Conservation (phyloP, 495 filamentous ascomycete genomes). For the Xylaria cubensis region DNA sequence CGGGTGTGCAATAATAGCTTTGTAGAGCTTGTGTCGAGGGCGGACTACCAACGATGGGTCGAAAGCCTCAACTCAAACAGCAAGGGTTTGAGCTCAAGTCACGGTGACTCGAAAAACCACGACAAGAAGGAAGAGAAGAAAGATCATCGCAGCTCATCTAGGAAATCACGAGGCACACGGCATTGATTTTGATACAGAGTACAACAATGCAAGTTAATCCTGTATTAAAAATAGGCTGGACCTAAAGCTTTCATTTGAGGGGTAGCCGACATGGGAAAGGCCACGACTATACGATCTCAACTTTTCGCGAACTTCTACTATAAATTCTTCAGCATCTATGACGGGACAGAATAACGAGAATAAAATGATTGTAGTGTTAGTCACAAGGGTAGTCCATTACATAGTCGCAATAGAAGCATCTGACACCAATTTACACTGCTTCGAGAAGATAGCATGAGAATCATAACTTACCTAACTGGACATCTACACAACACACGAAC, state of each 20-base stretch:
- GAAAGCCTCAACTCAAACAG: not conserved
- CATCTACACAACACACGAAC: not conserved
- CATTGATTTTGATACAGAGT: not conserved
- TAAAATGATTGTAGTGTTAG: not conserved
- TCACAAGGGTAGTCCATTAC: not conserved
- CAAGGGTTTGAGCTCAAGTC: slow-evolving; percentile 1
- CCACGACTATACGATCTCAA: not conserved
- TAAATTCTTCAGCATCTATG: not conserved
- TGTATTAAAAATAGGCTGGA: not conserved
- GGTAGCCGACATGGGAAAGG: not conserved
- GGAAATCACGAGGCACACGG: slow-evolving; percentile 7
- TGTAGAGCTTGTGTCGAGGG: slow-evolving; percentile 13
- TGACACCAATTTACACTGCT: not conserved
- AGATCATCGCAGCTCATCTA: slow-evolving; percentile 10
- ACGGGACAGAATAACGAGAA: not conserved
- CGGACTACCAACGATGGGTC: slow-evolving; percentile 10
- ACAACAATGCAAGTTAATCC: not conserved
- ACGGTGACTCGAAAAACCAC: slow-evolving; percentile 5
- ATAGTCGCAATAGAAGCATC: not conserved
- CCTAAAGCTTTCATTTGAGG: not conserved
- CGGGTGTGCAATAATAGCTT: slow-evolving; percentile 21
- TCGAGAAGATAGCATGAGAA: not conserved
- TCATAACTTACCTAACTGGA: not conserved
- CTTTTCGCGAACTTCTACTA: not conserved
- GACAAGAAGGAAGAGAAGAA: slow-evolving; percentile 19